Conservation (phyloP, 2,329 filamentous ascomycete genomes). For the Fusarium udum region DNA sequence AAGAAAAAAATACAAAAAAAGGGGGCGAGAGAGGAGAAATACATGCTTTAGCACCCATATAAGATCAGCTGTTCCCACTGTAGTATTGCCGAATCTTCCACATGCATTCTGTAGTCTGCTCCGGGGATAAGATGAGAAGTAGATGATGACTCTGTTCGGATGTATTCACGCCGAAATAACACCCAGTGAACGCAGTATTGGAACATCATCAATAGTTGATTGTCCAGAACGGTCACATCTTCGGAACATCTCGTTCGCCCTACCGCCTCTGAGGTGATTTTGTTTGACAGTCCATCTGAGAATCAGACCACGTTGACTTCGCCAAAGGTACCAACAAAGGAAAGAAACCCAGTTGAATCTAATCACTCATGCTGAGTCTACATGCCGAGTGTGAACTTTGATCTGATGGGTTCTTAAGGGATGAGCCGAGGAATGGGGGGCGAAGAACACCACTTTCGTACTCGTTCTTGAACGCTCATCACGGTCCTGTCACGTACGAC, state of each 20-base stretch:
- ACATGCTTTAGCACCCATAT: neutral
- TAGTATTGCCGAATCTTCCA: neutral
- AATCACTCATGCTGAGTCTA: neutral
- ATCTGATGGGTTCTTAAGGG: constrained; percentile 2
- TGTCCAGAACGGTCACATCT: neutral
- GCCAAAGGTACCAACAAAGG: neutral
- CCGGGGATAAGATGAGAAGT: neutral
- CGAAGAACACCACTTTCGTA: neutral
- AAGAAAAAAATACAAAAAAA: neutral
- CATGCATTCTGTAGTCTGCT: neutral
- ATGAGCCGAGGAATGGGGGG: constrained; percentile 1
- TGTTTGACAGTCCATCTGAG: neutral
- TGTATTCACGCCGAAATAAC: neutral
- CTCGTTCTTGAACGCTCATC: neutral
- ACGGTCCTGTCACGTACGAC: neutral
- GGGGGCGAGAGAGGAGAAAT: neutral
- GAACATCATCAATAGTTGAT: neutral
- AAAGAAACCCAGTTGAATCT: neutral
- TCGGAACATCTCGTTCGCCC: neutral
- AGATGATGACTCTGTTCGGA: neutral
- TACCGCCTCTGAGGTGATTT: neutral
- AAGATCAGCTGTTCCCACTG: neutral
- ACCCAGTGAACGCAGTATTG: neutral
- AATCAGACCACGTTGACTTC: neutral
- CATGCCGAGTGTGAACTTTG: neutral